Evolutionary conservation across 2,329 filamentous ascomycete genomes (phyloP).

Genomic region (Paradendryphiella salina): DNA sequence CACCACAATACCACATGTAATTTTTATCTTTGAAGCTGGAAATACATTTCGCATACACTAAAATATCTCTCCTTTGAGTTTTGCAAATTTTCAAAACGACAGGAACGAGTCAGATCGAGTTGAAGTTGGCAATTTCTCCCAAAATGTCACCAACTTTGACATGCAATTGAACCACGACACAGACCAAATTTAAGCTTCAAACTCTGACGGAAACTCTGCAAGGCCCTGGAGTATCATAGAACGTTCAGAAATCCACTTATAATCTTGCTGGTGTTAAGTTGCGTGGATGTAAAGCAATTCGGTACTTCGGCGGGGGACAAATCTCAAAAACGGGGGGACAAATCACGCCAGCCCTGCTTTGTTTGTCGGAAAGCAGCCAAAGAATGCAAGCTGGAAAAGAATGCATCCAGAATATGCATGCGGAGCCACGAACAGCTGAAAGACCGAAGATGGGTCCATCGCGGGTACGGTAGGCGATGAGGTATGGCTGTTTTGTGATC

Average conservation of each 20-base stretch:
- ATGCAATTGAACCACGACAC: neutral
- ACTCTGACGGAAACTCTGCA: neutral
- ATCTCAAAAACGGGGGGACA: no score
- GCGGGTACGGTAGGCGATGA: neutral
- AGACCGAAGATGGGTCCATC: neutral
- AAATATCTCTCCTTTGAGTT: constrained; percentile 2
- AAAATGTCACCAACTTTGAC: constrained; percentile 7
- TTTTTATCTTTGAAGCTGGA: constrained; percentile 10
- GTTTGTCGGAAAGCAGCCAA: neutral
- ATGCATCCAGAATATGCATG: neutral
- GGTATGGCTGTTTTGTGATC: constrained; percentile 2
- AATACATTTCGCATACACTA: constrained; percentile 2
- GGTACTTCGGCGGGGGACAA: no score
- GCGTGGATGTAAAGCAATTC: constrained; percentile 8
- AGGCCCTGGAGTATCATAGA: neutral
- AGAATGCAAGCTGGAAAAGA: neutral
- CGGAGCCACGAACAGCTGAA: neutral
- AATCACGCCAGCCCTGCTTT: neutral
- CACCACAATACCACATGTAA: constrained; percentile 4
- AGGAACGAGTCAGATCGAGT: constrained; percentile 3
- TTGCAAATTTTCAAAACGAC: neutral
- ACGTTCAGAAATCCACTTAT: constrained; percentile 1
- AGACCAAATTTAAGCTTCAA: neutral
- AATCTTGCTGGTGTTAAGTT: constrained; percentile 8
- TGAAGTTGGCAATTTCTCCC: constrained; percentile 6